Percentiles rank a stretch among this genome's conserved stretches.
Conservation (phyloP, 176 grass and related monocot species). For the Zoysia japonica region DNA sequence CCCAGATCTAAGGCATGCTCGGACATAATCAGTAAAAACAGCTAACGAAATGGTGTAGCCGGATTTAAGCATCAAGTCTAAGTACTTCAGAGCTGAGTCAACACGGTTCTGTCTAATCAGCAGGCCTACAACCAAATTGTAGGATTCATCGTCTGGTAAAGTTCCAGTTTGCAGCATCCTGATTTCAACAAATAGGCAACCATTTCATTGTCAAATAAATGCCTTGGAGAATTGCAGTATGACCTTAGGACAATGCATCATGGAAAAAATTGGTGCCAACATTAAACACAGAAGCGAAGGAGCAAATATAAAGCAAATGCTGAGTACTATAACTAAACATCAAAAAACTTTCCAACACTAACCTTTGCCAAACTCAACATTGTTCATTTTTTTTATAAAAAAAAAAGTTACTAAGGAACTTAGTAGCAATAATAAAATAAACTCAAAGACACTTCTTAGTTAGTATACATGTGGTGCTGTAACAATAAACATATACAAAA, state of each 20-base stretch:
- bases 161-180: conserved; percentile 93
- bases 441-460: conserved; percentile 19
- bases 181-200: conserved; percentile 66
- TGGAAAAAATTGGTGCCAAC: background rate
- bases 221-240: conserved; percentile 14
- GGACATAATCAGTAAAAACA: conserved; percentile 66
- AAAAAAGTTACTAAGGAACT: background rate
- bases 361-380: background rate
- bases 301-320: conserved; percentile 5
- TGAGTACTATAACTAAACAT: background rate
- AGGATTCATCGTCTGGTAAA: conserved; percentile 85
- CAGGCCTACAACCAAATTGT: conserved; percentile 86
- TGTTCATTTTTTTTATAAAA: background rate
- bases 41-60: conserved; percentile 54
- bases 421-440: conserved; percentile 11
- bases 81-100: conserved; percentile 79
- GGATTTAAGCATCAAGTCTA: conserved; percentile 82
- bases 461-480: background rate
- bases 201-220: conserved; percentile 46
- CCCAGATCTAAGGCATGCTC: conserved; percentile 64
- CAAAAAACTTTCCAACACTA: background rate
- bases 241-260: conserved; percentile 22
- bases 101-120: conserved; percentile 59
- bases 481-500: background rate
- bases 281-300: background rate